A percentile compares a stretch with the other conserved stretches of the same genome.
These are phyloP conservation scores for Cochlearia excelsa DNA, from an alignment of 345 rosid species.

Conservation along the genomic window DNA sequence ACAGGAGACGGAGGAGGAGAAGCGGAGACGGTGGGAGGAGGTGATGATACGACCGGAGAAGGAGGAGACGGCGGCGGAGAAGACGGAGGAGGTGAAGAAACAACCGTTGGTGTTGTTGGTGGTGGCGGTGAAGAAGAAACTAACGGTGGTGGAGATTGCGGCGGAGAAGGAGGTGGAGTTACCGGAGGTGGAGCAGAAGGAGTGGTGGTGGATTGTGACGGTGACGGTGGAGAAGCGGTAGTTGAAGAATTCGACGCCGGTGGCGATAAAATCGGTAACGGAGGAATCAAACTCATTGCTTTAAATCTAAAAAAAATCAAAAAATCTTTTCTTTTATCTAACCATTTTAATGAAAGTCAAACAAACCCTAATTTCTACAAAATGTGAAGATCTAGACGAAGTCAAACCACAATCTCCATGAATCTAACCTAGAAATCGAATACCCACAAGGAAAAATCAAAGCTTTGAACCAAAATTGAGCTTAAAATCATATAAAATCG, in stretches of 20 bases:
- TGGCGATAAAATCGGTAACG: conserved; percentile 44
- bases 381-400: conserved; percentile 5
- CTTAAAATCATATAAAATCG: background rate
- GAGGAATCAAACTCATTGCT: conserved; percentile 52
- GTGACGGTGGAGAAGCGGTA: conserved; percentile 45
- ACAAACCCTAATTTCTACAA: conserved; percentile 22
- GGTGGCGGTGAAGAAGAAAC: conserved; percentile 40
- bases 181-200: conserved; percentile 52
- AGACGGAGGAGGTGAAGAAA: conserved; percentile 44
- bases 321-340: conserved; percentile 13
- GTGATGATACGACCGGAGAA: conserved; percentile 42
- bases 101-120: conserved; percentile 30
- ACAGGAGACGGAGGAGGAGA: conserved; percentile 49
- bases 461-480: conserved; percentile 8
- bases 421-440: background rate
- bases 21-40: conserved; percentile 45
- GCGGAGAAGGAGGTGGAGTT: conserved; percentile 42
- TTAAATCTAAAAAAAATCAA: background rate
- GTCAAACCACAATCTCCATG: conserved; percentile 12
- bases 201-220: conserved; percentile 42
- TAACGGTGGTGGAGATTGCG: conserved; percentile 46
- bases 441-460: conserved; percentile 24
- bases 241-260: conserved; percentile 41
- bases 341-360: conserved; percentile 27
- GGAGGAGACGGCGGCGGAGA: conserved; percentile 50